phyloP scores from a whole-genome alignment of 768 basidiomycete species.

The Neoboletus brunneissimus region DNA sequence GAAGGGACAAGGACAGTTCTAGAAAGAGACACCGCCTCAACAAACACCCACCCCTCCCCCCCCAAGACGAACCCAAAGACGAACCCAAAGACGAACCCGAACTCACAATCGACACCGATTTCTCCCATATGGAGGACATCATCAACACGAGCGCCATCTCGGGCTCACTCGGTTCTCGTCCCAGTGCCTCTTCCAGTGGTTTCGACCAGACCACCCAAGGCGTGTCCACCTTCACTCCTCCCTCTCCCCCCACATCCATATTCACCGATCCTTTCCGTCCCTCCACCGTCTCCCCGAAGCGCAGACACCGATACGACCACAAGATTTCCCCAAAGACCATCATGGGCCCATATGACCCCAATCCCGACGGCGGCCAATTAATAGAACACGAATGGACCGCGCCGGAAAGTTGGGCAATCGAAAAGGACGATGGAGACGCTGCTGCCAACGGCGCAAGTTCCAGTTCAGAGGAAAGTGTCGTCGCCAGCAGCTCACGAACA shows the following conservation, averaged over 20 bases:
- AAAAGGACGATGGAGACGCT: slow-evolving; percentile 42
- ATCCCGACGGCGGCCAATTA: slow-evolving; percentile 6
- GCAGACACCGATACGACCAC: slow-evolving; percentile 30
- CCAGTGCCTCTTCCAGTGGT: slow-evolving; percentile 13
- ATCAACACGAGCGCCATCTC: slow-evolving; percentile 42
- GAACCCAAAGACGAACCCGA: slow-evolving; percentile 32
- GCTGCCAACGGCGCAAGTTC: slow-evolving; percentile 39
- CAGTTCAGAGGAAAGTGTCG: slow-evolving; percentile 36
- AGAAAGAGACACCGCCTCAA: slow-evolving; percentile 23
- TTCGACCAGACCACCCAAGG: slow-evolving; percentile 33
- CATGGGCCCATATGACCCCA: slow-evolving; percentile 9
- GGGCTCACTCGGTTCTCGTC: slow-evolving; percentile 12
- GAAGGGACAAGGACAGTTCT: slow-evolving; percentile 28
- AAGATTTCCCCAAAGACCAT: slow-evolving; percentile 55
- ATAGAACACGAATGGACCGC: slow-evolving; percentile 53
- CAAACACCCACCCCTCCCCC: slow-evolving; percentile 16
- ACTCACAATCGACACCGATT: slow-evolving; percentile 29
- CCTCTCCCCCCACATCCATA: slow-evolving; percentile 30
- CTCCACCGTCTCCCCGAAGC: slow-evolving; percentile 15
- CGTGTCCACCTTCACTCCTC: slow-evolving; percentile 41
- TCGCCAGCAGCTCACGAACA: slow-evolving; percentile 17
- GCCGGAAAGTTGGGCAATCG: slow-evolving; percentile 77
- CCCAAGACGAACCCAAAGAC: slow-evolving; percentile 33
- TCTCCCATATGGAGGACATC: slow-evolving; percentile 77
- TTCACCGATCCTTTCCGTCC: slow-evolving; percentile 40